These are phyloP conservation scores for Diaporthe sp. DNA, from an alignment of 2,329 filamentous ascomycete species.

Conservation along the genomic window DNA sequence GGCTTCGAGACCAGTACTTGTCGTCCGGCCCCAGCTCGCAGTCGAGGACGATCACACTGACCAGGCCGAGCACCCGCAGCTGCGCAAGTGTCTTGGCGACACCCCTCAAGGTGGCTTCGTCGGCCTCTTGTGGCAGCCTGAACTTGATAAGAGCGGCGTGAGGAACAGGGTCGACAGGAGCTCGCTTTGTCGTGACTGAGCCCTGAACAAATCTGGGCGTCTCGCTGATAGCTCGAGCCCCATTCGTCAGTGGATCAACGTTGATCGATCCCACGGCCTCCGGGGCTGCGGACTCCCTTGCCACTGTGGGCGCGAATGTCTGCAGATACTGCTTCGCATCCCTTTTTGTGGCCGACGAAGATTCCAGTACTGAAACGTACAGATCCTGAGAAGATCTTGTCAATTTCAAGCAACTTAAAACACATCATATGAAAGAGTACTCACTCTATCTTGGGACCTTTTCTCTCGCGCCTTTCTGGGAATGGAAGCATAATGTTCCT, in stretches of 20 bases:
- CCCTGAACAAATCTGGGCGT: slow-evolving; percentile 56
- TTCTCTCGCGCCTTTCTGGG: slow-evolving; percentile 62
- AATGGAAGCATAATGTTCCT: slow-evolving; percentile 55
- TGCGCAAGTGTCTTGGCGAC: slow-evolving; percentile 88
- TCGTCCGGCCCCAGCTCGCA: slow-evolving; percentile 62
- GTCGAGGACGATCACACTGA: slow-evolving; percentile 87
- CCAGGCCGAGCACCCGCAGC: slow-evolving; percentile 84
- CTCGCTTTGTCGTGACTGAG: slow-evolving; percentile 44
- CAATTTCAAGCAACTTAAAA: slow-evolving; percentile 20
- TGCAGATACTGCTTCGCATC: slow-evolving; percentile 94
- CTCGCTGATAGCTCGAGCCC: slow-evolving; percentile 49
- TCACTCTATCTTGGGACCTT: slow-evolving; percentile 63
- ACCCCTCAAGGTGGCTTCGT: slow-evolving; percentile 78
- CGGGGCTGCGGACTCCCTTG: slow-evolving; percentile 46
- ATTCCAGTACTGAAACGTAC: slow-evolving; percentile 87
- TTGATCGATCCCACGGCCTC: slow-evolving; percentile 20
- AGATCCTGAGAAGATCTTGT: slow-evolving; percentile 73
- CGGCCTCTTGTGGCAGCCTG: slow-evolving; percentile 78
- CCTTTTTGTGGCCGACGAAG: slow-evolving; percentile 92
- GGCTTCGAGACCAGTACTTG: slow-evolving; percentile 48
- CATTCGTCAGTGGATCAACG: slow-evolving; percentile 42
- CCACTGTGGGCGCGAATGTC: slow-evolving; percentile 74
- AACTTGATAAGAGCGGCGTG: slow-evolving; percentile 92
- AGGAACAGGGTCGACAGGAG: slow-evolving; percentile 57
- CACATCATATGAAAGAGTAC: slow-evolving; percentile 36